Evolutionary conservation across 768 basidiomycete species (phyloP), one percentile per base, ranked within the genome.

Genomic region (Xerocomus brunneocitrinus): DNA sequence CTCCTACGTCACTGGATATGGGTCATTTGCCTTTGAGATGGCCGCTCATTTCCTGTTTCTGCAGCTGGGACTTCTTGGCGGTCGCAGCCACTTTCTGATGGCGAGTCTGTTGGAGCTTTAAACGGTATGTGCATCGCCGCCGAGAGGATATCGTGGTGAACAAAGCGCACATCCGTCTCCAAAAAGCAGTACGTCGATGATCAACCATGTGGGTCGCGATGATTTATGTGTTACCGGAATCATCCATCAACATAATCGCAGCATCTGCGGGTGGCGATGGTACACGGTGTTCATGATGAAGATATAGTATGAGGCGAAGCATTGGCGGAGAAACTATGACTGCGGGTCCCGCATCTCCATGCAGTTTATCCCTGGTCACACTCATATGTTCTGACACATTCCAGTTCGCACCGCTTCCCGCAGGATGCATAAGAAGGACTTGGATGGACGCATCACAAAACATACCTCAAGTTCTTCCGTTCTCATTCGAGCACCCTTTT

Each of bases 391-490:
- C 36, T 43, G 42, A 16, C 42, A 43, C 14, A 43, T 43, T 31
- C 39, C 28, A 22, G 19, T 22, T 34, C 45, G 13, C 30, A 32
- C 22, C n/a, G 19, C 31, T 22, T 30, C 30, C 31, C 6, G 42
- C 32, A 24, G 38, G 43, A 51, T 38, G 35, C 27, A 60, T 61
- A 60, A 60, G 12, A 51, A n/a, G 42, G 42, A 3, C 49, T 27
- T 1, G 27, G 16, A 35, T 14, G 6, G 24, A 12, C n/a, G 19
- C 39, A 40, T 19, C 22, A 14, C 19, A 40, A 40, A 24, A 4
- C 22, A 31, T 22, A 9, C 22, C 5, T 1, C 44, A 48, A 53
- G n/a, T 13, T 32, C 34, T 12, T 10, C 25, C 5, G 16, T 13
- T 14, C 40, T 46, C 34, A 30, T 0, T 19, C 8, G 12, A 53